phyloP scores from a whole-genome alignment of 2,329 filamentous ascomycete genomes.

The Diplodia scrobiculata region DNA sequence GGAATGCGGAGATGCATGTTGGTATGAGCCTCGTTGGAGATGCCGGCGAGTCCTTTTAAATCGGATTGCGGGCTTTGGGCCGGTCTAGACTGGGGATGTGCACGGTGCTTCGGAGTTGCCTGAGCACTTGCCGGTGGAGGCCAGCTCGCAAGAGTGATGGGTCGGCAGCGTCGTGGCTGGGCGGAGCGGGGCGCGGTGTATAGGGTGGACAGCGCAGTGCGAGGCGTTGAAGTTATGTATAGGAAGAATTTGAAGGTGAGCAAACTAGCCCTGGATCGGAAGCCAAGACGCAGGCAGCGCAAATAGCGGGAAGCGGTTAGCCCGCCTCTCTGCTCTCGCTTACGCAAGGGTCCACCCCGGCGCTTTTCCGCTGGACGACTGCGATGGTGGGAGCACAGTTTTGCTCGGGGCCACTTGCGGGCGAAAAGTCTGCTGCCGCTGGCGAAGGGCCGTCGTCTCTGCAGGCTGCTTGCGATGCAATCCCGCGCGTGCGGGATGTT shows the following conservation, averaged over 20 bases:
- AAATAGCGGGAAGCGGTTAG: slow-evolving; percentile 17
- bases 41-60: slow-evolving; percentile 7
- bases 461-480: not conserved
- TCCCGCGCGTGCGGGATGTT: slow-evolving; percentile 24
- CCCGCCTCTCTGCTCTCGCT: not conserved
- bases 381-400: not conserved
- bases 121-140: slow-evolving; percentile 2
- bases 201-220: not conserved
- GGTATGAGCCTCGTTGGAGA: not conserved
- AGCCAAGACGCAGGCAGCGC: slow-evolving; percentile 18
- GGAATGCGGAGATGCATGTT: slow-evolving; percentile 19
- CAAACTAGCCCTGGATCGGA: not conserved
- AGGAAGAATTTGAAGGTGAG: slow-evolving; percentile 6
- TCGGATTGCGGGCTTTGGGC: not conserved
- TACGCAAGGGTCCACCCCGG: slow-evolving; percentile 1
- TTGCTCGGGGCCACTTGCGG: no score
- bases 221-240: not conserved
- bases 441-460: not conserved
- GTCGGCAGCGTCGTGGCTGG: not conserved
- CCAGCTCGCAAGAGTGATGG: not conserved
- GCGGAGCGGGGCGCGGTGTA: not conserved
- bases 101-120: slow-evolving; percentile 16
- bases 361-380: not conserved
- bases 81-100: slow-evolving; percentile 18
- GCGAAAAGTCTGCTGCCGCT: not conserved